Base-by-base conservation (phyloP, 2,329 filamentous ascomycete genomes). In the Colletotrichum lindemuthianum region DNA sequence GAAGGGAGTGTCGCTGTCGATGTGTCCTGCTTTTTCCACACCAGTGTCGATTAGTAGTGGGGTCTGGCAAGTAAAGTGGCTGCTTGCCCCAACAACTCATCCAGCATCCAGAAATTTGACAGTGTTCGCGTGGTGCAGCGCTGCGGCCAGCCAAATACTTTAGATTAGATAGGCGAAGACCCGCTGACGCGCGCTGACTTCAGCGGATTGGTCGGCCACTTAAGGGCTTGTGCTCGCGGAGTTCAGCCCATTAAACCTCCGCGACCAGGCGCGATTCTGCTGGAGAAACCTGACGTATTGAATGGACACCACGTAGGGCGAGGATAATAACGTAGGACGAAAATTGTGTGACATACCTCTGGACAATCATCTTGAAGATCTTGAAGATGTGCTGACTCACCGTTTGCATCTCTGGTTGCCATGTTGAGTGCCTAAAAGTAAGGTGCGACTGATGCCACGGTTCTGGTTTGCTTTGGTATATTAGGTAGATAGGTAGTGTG, bases 41-140 rank as follows among this genome's bases (percentile, higher is more conserved):
- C 47, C 47, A 65, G 52, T 52, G 52, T 61, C 58, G 51, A 58
- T 65, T 65, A 65, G 57, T 60, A 36, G 61, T 65, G 63, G 63
- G 63, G 63, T 65, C 32, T n/a, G 13, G 39, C 44, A 48, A 16
- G 15, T 44, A 65, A 51, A 55, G 33, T 41, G 47, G 55, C 37
- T 39, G 57, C 49, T 56, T 53, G 61, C 56, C 44, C 54, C 24
- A 4, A 24, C 24, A 3, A 24, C 24, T 4, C 24, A 4, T 63
- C 39, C 40, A 34, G 16, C 33, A 33, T 39, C 24, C 33, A 39
- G 59, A 44, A 52, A 11, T 24, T 48, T 15, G 47, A 65, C 50
- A 52, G 51, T 63, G n/a, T 52, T 33, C 51, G 61, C 39, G 37
- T 33, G 33, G 50, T 43, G 32, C 36, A 45, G 39, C 51, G 39